Percentiles rank a stretch among this genome's conserved stretches.
These are phyloP conservation scores for Trichoderma sp. DNA, from an alignment of 2,329 filamentous ascomycete species.

Conservation along the genomic window DNA sequence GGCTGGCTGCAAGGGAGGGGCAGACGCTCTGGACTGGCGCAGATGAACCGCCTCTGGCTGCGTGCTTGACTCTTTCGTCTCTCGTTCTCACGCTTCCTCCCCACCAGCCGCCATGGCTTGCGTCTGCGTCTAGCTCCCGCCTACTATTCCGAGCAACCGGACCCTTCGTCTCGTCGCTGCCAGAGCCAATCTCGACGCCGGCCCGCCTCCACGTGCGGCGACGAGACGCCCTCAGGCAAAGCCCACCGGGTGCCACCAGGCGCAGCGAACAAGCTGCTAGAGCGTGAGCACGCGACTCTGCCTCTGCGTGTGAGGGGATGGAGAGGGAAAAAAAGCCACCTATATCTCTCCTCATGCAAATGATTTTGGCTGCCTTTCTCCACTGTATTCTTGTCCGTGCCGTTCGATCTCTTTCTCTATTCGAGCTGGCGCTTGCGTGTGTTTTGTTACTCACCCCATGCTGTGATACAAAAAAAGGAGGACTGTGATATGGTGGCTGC, in stretches of 20 bases:
- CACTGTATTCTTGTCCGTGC: not conserved
- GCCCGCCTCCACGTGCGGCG: constrained; percentile 31
- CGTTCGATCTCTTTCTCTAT: constrained; percentile 10
- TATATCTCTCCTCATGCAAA: not conserved
- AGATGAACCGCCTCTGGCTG: not conserved
- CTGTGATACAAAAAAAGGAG: not conserved
- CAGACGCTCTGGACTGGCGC: constrained; percentile 1
- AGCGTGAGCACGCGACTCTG: constrained; percentile 24
- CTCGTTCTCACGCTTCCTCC: not conserved
- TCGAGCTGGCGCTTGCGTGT: not conserved
- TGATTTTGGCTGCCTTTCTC: not conserved
- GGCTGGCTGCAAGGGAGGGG: constrained; percentile 3
- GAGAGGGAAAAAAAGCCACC: not conserved
- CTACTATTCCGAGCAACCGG: constrained; percentile 17
- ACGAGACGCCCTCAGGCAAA: constrained; percentile 29
- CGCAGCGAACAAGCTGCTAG: constrained; percentile 18
- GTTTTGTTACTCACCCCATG: not conserved
- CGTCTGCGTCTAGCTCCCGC: constrained; percentile 9
- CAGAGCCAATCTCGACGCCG: constrained; percentile 30
- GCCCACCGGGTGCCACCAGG: constrained; percentile 8
- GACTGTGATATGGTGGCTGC: constrained; percentile 1
- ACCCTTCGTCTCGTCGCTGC: constrained; percentile 5
- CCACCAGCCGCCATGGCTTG: not conserved
- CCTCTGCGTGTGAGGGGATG: not conserved
- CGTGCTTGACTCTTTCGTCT: constrained; percentile 10